Evolutionary conservation across 176 grass and related monocot species (phyloP).

Genomic region (Luzula sylvatica): DNA sequence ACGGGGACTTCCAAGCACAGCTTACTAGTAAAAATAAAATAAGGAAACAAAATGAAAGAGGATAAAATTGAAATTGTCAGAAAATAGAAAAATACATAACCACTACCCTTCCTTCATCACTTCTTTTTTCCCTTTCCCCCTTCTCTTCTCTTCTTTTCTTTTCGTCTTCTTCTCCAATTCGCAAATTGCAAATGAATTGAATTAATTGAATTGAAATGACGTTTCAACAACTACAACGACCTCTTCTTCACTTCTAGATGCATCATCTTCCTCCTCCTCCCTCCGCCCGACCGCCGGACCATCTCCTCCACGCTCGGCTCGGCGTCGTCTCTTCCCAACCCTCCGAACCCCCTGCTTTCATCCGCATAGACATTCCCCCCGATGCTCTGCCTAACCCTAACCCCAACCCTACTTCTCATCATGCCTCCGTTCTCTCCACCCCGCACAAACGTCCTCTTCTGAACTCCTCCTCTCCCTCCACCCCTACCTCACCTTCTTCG

Average conservation of each 20-base stretch:
- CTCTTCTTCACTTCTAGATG: conserved; percentile 44
- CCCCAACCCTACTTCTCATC: not conserved
- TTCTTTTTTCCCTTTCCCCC: not conserved
- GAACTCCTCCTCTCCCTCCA: conserved; percentile 7
- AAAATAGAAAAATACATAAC: too few relatives aligned
- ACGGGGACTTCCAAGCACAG: too few relatives aligned
- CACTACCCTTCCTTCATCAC: not conserved
- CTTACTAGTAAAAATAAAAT: too few relatives aligned
- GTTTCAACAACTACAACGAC: too few relatives aligned
- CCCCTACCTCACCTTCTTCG: conserved; percentile 22
- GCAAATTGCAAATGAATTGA: too few relatives aligned
- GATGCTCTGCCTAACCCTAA: conserved; percentile 29
- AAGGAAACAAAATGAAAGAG: too few relatives aligned
- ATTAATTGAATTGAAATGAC: too few relatives aligned
- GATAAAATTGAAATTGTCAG: too few relatives aligned
- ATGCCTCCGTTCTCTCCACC: conserved; percentile 15
- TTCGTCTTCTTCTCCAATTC: conserved; percentile 16
- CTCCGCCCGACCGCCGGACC: conserved; percentile 15
- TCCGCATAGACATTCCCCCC: conserved; percentile 70
- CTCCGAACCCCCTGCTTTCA: conserved; percentile 24
- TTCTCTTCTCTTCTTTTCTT: conserved; percentile 19
- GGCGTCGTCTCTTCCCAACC: conserved; percentile 24
- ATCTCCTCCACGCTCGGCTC: conserved; percentile 23
- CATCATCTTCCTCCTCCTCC: conserved; percentile 20
- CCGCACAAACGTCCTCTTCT: conserved; percentile 22